Conservation (phyloP, 192 early-diverging fungal genomes). For the Cetraspora pellucida region DNA sequence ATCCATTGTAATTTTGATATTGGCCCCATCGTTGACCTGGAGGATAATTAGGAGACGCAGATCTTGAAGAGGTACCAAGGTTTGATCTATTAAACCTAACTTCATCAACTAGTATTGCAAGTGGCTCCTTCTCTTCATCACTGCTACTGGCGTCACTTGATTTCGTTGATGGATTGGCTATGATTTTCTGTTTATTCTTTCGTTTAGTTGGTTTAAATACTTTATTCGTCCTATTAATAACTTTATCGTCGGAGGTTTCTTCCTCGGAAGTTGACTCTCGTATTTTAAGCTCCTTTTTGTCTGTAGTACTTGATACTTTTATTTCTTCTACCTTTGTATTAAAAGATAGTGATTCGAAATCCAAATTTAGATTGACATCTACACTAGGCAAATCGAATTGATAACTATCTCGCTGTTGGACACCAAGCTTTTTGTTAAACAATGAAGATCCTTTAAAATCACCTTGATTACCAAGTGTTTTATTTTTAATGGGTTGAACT, state of each 20-base stretch:
- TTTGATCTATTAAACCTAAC: background rate
- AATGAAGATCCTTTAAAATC: background rate
- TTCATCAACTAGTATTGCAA: conserved; percentile 1
- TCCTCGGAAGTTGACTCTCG: background rate
- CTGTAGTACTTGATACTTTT: background rate
- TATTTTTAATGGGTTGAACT: too few relatives aligned
- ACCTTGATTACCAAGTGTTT: background rate
- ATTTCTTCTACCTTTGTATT: background rate
- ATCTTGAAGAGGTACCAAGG: background rate
- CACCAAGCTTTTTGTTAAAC: background rate
- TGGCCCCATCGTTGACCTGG: background rate
- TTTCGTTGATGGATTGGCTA: background rate
- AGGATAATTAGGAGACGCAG: conserved; percentile 29
- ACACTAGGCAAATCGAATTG: background rate
- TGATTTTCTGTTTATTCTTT: conserved; percentile 7
- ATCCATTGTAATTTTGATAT: background rate
- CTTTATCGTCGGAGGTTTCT: background rate
- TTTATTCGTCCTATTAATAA: conserved; percentile 16
- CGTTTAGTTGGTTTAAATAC: conserved; percentile 33
- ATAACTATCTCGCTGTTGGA: background rate
- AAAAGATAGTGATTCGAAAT: background rate
- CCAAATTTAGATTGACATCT: conserved; percentile 5
- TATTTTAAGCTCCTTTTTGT: background rate
- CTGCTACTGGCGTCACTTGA: conserved; percentile 27
- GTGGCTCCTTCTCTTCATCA: conserved; percentile 19